Evolutionary conservation across 176 grass and related monocot genomes (phyloP), one percentile per base, ranked within the genome.

Genomic region (Tillandsia fasciculata): DNA sequence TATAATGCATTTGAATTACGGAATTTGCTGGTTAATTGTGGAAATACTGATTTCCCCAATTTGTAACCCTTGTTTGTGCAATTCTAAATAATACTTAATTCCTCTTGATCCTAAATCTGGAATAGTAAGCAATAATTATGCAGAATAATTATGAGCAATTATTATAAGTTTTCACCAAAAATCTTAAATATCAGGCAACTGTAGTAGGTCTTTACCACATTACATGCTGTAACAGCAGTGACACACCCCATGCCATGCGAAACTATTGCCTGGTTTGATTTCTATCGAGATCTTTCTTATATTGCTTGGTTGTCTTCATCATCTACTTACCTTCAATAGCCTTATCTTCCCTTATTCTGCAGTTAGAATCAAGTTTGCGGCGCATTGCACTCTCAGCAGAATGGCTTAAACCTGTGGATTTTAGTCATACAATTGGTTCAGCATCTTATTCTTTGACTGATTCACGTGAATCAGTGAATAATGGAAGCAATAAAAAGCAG

Each of bases 391-490:
- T 94, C 26, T 88, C 74, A 59, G 66, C 54, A 9, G 90, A 99
- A 69, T 99, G 95, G 95, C 82, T 77, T 22, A 91, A 87, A 83
- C 84, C 95, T 24, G 90, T 88, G 66, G 95, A 99, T 76, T 94
- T 77, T 67, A 79, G 81, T 77, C 80, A 87, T 74, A 84, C 87
- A 23, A 82, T 99, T 84, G 95, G 95, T 78, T 93, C 90, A 53
- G 87, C 95, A 76, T 84, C 79, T 72, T 86, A 88, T 79, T 76
- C 84, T 51, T 80, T 90, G 71, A 84, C 83, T 51, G 78, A 87
- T 70, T 74, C 87, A 56, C 81, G 71, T 79, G 84, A 77, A 75
- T 77, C 77, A 65, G 50, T 53, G 74, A 80, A 50, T 58, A 65
- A 68, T 72, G 75, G 52, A 80, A 76, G 65, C 78, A 53, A 20